Conservation (phyloP, 2,329 filamentous ascomycete genomes). For the Cercospora janseana region DNA sequence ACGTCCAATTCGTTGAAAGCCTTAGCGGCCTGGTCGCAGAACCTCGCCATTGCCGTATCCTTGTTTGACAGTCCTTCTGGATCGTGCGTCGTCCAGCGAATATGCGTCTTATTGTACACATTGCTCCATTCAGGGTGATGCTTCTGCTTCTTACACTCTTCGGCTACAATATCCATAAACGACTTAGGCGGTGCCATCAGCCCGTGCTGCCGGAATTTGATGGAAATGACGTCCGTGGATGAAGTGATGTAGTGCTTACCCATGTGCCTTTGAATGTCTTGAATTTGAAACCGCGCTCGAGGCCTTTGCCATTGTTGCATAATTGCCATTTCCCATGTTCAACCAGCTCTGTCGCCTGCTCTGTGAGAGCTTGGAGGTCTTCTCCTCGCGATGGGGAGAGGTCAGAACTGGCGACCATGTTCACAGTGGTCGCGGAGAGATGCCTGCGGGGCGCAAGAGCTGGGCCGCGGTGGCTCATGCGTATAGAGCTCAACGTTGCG, state of each 20-base stretch:
- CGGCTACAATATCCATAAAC: conserved; percentile 71
- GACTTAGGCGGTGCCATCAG: conserved; percentile 50
- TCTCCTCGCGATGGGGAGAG: conserved; percentile 28
- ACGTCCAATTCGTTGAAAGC: conserved; percentile 31
- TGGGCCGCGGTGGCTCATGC: background rate
- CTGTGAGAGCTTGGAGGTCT: conserved; percentile 19
- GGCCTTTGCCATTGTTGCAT: conserved; percentile 34
- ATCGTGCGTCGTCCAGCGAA: conserved; percentile 71
- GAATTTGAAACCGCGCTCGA: conserved; percentile 41
- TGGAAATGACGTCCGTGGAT: background rate
- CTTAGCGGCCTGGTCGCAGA: conserved; percentile 55
- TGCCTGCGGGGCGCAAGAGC: background rate
- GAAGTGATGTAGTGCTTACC: conserved; percentile 29
- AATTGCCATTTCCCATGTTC: conserved; percentile 36
- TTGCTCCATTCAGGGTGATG: conserved; percentile 79
- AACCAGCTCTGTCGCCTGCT: conserved; percentile 30
- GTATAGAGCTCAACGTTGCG: no score
- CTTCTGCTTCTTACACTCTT: conserved; percentile 65
- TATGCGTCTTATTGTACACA: conserved; percentile 68
- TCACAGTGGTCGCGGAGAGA: conserved; percentile 11
- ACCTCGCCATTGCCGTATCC: conserved; percentile 60
- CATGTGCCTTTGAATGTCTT: conserved; percentile 42
- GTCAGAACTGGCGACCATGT: conserved; percentile 21
- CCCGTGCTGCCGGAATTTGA: background rate
- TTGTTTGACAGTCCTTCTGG: conserved; percentile 64